Evolutionary conservation across 805 yeast genomes (phyloP), one percentile per base, ranked within the genome.

Genomic region (Metschnikowia similis): DNA sequence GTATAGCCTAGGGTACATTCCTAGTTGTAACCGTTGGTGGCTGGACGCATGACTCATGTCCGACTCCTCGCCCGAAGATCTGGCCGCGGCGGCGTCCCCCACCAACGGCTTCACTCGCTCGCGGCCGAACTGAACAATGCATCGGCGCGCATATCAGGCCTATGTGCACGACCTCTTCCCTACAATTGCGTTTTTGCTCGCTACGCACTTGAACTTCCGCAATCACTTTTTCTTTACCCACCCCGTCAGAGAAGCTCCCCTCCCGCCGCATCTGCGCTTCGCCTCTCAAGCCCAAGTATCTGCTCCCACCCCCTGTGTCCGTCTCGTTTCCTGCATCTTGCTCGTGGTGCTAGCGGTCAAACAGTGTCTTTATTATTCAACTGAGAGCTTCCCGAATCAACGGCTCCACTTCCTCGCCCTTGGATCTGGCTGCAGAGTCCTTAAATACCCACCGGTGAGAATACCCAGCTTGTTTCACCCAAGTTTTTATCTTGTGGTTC

Each of bases 121-220:
- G 39, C 46, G 46, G 46, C 29, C 30, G 16, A 34, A n/a, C 16
- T 30, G 45, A 8, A 35, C 46, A 27, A 34, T 36, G 45, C 32
- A 3, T 17, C 26, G 17, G 46, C 46, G 46, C 46, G 46, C 46
- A 35, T 16, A 27, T 5, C n/a, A 8, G 46, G 3, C 7, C 29
- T 26, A 30, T 35, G 16, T 43, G 40, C 46, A 43, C 40, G 46
- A 4, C 8, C 28, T 7, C n/a, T 11, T 32, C 34, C 34, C 29
- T 32, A 41, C 34, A 41, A 32, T 41, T 41, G 37, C 45, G 45
- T 37, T 34, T 41, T 41, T 41, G 45, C 45, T 41, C 45, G 45
- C 17, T 41, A 31, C 45, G 45, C 37, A 41, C 37, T 34, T 39
- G 28, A 16, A 26, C 45, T 21, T 34, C 21, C 35, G 34, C 45